Evolutionary conservation across 75 land plant species (phyloP).

Genomic region (Sequoiadendron giganteum): DNA sequence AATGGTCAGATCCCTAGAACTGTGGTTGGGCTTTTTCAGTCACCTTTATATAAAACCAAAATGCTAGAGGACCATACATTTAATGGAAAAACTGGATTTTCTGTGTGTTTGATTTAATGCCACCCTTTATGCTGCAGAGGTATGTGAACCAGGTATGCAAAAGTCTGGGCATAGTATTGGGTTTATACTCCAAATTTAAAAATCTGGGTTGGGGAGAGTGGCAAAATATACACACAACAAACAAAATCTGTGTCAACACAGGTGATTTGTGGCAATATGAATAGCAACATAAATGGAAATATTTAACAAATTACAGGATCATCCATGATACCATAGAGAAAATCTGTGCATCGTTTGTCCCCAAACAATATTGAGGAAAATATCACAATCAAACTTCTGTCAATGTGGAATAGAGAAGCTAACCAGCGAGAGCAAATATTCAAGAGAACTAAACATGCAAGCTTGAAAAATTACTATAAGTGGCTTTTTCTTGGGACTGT

Average conservation of each 20-base stretch:
- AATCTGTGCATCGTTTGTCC: not conserved
- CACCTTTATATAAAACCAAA: not conserved
- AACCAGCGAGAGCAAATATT: not conserved
- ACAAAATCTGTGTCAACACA: not conserved
- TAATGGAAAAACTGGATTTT: not conserved
- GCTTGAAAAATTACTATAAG: too few species aligned
- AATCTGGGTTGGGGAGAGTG: not conserved
- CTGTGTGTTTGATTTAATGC: not conserved
- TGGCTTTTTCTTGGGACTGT: too few species aligned
- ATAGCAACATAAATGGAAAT: not conserved
- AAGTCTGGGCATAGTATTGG: not conserved
- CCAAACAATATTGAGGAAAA: not conserved
- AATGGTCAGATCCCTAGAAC: not conserved
- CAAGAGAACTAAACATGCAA: too few species aligned
- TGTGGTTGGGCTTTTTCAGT: not conserved
- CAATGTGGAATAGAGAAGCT: not conserved
- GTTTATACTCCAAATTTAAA: not conserved
- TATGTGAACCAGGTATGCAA: not conserved
- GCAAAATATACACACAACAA: not conserved
- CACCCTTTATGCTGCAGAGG: not conserved
- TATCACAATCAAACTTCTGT: not conserved
- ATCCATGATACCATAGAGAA: not conserved
- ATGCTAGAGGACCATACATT: not conserved
- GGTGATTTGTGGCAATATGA: not conserved
- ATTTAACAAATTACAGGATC: not conserved